Base-by-base conservation (phyloP, 208 protist species). In the Leishmania martiniquensis region DNA sequence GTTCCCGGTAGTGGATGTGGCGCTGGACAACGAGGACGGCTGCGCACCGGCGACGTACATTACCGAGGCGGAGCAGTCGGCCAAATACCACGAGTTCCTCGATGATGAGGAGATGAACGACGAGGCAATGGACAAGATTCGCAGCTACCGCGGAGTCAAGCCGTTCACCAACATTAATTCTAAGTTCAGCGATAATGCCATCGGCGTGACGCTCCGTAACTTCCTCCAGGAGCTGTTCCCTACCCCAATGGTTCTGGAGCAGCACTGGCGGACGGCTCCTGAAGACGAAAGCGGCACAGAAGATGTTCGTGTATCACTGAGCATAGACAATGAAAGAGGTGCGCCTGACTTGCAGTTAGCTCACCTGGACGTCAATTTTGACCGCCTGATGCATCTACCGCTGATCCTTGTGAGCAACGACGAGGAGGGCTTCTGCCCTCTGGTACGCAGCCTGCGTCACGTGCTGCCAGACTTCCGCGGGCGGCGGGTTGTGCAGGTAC, bases 11-110 rank as follows among this genome's bases (percentile, higher is more conserved):
- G 75, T 73, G 66, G 75, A 78, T 20, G 65, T 78, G 39, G 75
- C 42, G 60, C 75, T 78, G 54, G 75, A 78, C 75, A 78, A 78
- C 54, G 75, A 78, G 65, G 75, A 78, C 66, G 75, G 75, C 75
- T 78, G 75, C 25, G 75, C 75, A 2, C 75, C 75, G 4, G 75
- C 75, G 2, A 78, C 75, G 17, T 78, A 78, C 75, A 49, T 78
- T 1, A 73, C 66, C 2, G 75, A 78, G 25, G 75, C 45, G 20
- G 65, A 72, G 32, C 0, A 66, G 34, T 72, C 63, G 1, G 66
- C 63, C 5, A 22, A 54, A 17, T 78, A 78, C 66, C 63, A 78
- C 66, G 66, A 78, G 39, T 78, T 78, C 52, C 39, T 51, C 25
- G 52, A 78, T 37, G 66, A 78, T 37, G n/a, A 22, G 6, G 29